Evolutionary conservation across 78 protist genomes (phyloP).

Genomic region (Trichosphaerium sp.): DNA sequence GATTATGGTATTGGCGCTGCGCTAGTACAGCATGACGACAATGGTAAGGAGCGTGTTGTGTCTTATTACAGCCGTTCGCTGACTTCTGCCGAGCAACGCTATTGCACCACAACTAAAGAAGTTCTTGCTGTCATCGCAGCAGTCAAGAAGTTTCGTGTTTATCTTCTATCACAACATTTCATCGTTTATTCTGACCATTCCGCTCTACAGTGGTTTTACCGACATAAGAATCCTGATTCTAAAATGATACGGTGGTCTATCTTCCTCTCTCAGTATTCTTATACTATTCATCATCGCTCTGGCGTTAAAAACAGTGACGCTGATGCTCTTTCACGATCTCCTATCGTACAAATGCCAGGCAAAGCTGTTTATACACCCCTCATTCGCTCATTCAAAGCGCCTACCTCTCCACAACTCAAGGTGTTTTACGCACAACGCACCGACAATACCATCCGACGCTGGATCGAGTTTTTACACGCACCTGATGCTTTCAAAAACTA

Average conservation of each 20-base stretch:
- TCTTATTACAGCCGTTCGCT: conserved; percentile 11
- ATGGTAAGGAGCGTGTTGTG: not conserved
- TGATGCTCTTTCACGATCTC: conserved; percentile 1
- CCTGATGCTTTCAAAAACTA: too few species aligned
- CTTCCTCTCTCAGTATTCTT: not conserved
- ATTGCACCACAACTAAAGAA: conserved; percentile 9
- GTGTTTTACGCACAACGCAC: too few species aligned
- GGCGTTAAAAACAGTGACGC: not conserved
- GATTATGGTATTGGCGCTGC: conserved; percentile 24
- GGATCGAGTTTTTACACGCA: not conserved
- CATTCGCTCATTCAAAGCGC: not conserved
- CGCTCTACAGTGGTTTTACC: not conserved
- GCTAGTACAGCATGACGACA: conserved; percentile 2
- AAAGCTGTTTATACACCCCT: not conserved
- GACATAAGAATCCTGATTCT: not conserved
- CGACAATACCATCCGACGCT: too few species aligned
- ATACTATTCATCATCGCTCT: not conserved
- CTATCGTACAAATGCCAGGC: not conserved
- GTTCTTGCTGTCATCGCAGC: conserved; percentile 3
- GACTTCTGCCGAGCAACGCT: conserved; percentile 1
- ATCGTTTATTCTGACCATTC: conserved; percentile 16
- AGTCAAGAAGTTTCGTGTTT: not conserved
- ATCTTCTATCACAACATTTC: not conserved
- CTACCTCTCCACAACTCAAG: not conserved
- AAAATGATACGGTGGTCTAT: not conserved